Base-by-base conservation (phyloP, 768 basidiomycete species). In the Hemileccinum impolitum region DNA sequence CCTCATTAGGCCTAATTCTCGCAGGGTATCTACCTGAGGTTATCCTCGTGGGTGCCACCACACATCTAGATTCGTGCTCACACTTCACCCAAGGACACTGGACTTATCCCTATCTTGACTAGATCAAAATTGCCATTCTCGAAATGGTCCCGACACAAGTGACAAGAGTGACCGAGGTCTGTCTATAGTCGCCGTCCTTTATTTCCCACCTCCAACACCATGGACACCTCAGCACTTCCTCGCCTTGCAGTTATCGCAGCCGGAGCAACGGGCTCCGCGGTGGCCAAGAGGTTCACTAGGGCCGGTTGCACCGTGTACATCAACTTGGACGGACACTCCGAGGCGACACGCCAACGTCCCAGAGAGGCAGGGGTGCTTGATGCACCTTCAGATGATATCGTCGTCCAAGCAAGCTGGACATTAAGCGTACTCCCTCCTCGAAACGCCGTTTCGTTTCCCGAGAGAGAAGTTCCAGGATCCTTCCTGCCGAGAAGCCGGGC, bases 361-460 rank as follows among this genome's bases (percentile, higher is more conserved):
- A 55, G 52, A 23, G 75, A 76, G 11, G 77, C 76, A 11, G 80
- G 80, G 15, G 77, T 81, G 76, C 50, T 69, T 6, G 67, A 75
- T 54, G 64, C 69, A 1, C 47, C 73, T 17, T 61, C 75, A 53
- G 34, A 50, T 1, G 71, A 75, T 4, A 70, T 79, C 31, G 53
- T 63, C 54, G 62, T 15, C 36, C 56, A 51, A 42, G 69, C 75
- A 10, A 57, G 70, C 31, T 76, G 78, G 66, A 65, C 84, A 26
- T 58, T 85, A 21, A 81, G 80, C 55, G 78, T 84, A 51, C 62
- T 84, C 6, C 82, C 80, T 2, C 83, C 81, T 11, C 73, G 73
- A 52, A 75, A 77, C n/a, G 77, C 79, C 2, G 51, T 70, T 42
- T 61, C 71, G 13, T 69, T 80, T 50, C 77, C 78, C 2, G 62